A percentile compares a stretch with the other conserved stretches of the same genome.
These are phyloP conservation scores for Aspergillus hortae DNA, from an alignment of 2,329 filamentous ascomycete genomes.

Conservation along the genomic window DNA sequence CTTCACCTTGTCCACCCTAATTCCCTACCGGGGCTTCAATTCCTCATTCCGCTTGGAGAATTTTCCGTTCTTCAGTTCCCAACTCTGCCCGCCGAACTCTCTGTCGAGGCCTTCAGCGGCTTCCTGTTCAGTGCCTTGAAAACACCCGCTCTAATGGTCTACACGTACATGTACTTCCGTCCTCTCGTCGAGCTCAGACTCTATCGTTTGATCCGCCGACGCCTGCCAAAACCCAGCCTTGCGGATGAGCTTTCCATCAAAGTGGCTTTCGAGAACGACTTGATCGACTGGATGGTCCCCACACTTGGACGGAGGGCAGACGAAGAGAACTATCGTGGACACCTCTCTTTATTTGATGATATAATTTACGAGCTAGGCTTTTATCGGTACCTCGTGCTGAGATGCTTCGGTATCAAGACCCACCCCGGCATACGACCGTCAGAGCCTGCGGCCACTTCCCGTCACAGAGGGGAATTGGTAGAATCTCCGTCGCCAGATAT, in stretches of 20 bases:
- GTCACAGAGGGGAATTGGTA: conserved; percentile 20
- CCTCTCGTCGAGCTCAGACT: conserved; percentile 38
- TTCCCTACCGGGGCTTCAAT: conserved; percentile 26
- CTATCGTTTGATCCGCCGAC: conserved; percentile 38
- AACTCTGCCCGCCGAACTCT: conserved; percentile 24
- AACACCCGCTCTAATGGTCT: conserved; percentile 34
- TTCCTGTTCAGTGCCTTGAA: conserved; percentile 27
- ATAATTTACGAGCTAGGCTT: conserved; percentile 33
- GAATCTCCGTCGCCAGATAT: conserved; percentile 28
- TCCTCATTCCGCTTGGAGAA: conserved; percentile 36
- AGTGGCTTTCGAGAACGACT: conserved; percentile 41
- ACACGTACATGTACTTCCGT: conserved; percentile 35
- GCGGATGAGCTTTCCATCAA: conserved; percentile 41
- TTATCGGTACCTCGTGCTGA: conserved; percentile 31
- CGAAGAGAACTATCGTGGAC: conserved; percentile 36
- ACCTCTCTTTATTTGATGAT: conserved; percentile 35
- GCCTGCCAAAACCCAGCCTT: conserved; percentile 38
- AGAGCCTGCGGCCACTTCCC: conserved; percentile 13
- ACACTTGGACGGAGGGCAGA: conserved; percentile 37
- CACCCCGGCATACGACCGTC: conserved; percentile 11
- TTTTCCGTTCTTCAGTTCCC: conserved; percentile 34
- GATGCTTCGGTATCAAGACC: conserved; percentile 25
- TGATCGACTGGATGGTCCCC: conserved; percentile 43
- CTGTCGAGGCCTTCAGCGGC: conserved; percentile 22
- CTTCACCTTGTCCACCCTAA: conserved; percentile 37